A percentile compares a stretch with the other conserved stretches of the same genome.
These are phyloP conservation scores for Epithemia pelagica DNA, from an alignment of 108 stramenopile genomes.

Conservation along the genomic window DNA sequence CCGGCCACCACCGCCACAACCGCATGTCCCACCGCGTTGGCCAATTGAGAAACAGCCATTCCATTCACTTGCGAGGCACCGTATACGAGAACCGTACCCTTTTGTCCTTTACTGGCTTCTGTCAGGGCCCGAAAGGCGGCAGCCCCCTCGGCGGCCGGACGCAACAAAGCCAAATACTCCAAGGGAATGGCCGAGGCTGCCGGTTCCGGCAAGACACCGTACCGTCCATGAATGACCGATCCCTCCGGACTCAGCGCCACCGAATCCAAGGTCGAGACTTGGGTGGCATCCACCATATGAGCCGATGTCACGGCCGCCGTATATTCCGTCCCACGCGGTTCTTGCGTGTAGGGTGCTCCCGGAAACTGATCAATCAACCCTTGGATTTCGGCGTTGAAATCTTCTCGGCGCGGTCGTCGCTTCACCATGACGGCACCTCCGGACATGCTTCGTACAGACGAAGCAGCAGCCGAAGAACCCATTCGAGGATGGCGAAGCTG, in stretches of 20 bases:
- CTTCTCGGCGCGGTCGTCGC: background rate
- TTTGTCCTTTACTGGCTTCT: conserved; percentile 9
- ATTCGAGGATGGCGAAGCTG: no score
- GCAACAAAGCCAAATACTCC: conserved; percentile 75
- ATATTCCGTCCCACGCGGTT: background rate
- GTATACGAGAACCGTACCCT: conserved; percentile 71
- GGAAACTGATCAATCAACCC: background rate
- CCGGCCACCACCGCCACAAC: conserved; percentile 78
- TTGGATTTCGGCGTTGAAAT: background rate
- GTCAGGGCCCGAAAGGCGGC: conserved; percentile 52
- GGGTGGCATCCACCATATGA: conserved; percentile 53
- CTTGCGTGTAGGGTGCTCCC: no score
- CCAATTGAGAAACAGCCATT: conserved; percentile 62
- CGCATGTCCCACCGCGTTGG: conserved; percentile 40
- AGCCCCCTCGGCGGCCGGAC: conserved; percentile 77
- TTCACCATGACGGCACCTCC: background rate
- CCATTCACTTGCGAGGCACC: conserved; percentile 72
- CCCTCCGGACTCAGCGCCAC: conserved; percentile 60
- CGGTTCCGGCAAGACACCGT: conserved; percentile 43
- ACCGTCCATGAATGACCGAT: conserved; percentile 63
- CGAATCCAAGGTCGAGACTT: conserved; percentile 56
- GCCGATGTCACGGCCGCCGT: conserved; percentile 61
- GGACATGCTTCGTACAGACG: no score
- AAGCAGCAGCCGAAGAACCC: no score
- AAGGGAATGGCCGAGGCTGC: conserved; percentile 49